These are phyloP conservation scores for Ustulina deusta DNA, from an alignment of 2,329 filamentous ascomycete species.

Conservation along the genomic window DNA sequence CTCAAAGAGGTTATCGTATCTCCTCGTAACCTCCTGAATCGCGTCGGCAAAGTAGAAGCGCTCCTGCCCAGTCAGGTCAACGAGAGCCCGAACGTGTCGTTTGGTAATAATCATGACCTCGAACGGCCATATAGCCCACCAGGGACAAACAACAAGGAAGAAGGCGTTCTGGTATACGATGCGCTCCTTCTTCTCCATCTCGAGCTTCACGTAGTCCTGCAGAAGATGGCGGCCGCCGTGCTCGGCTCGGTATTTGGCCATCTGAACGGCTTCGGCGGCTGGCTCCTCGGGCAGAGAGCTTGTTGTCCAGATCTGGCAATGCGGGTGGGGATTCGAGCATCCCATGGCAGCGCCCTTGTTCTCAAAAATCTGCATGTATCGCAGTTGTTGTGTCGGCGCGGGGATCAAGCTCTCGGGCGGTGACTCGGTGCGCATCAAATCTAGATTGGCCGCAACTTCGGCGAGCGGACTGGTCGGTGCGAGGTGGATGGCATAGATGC, in stretches of 20 bases:
- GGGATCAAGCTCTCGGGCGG: slow-evolving; percentile 55
- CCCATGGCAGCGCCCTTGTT: slow-evolving; percentile 99
- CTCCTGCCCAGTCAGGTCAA: slow-evolving; percentile 82
- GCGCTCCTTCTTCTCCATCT: slow-evolving; percentile 83
- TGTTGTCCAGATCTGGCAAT: slow-evolving; percentile 96
- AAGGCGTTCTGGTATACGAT: slow-evolving; percentile 87
- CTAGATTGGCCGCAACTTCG: slow-evolving; percentile 54
- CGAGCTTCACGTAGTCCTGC: slow-evolving; percentile 86
- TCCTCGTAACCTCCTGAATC: slow-evolving; percentile 86
- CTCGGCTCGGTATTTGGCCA: slow-evolving; percentile 80
- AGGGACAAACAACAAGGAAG: slow-evolving; percentile 91
- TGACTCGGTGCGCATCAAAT: slow-evolving; percentile 55
- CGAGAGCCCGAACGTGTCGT: slow-evolving; percentile 83
- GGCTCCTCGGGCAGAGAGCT: slow-evolving; percentile 92
- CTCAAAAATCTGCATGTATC: slow-evolving; percentile 99
- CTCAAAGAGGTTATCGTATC: slow-evolving; percentile 98
- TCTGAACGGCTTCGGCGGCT: slow-evolving; percentile 78
- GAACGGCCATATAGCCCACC: slow-evolving; percentile 99
- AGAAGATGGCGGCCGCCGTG: slow-evolving; percentile 82
- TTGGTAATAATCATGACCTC: slow-evolving; percentile 92
- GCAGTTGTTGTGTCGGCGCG: slow-evolving; percentile 79
- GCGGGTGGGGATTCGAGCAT: slow-evolving; percentile 97
- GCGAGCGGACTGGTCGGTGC: slow-evolving; percentile 76
- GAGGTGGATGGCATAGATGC: slow-evolving; percentile 86
- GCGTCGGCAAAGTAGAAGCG: slow-evolving; percentile 81